Conservation (phyloP, 345 rosid species). For the Noccaea bulbosa region DNA sequence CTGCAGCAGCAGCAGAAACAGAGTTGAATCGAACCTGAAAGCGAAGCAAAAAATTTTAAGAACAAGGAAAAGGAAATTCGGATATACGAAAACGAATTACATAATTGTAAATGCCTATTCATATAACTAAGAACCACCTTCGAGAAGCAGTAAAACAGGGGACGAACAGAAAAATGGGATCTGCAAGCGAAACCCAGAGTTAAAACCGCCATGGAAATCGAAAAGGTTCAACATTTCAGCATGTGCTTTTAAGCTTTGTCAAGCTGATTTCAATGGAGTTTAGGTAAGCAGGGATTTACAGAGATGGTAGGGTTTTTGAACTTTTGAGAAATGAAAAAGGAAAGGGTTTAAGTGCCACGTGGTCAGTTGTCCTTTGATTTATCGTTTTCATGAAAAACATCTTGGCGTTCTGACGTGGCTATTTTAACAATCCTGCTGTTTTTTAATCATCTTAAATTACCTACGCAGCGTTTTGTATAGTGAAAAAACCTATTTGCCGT, state of each 20-base stretch:
- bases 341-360: conserved; percentile 33
- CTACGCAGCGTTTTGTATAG: conserved; percentile 18
- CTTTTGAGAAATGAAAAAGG: not conserved
- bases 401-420: not conserved
- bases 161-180: conserved; percentile 47
- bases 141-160: conserved; percentile 48
- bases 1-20: conserved; percentile 48
- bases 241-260: conserved; percentile 30
- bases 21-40: conserved; percentile 44
- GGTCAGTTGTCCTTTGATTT: not conserved
- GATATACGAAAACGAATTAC: not conserved
- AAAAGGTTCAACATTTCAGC: conserved; percentile 42
- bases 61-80: not conserved
- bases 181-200: conserved; percentile 51
- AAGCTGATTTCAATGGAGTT: conserved; percentile 15
- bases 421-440: not conserved
- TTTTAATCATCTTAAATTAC: not conserved
- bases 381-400: conserved; percentile 12
- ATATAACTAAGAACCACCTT: conserved; percentile 40
- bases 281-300: not conserved
- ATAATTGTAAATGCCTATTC: not conserved
- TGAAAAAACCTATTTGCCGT: not conserved
- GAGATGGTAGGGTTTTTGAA: conserved; percentile 42
- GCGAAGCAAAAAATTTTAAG: not conserved
- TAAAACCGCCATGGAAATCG: conserved; percentile 49